Conservation (phyloP, 1,284 basidiomycete species). For the Exsudoporus floridanus region DNA sequence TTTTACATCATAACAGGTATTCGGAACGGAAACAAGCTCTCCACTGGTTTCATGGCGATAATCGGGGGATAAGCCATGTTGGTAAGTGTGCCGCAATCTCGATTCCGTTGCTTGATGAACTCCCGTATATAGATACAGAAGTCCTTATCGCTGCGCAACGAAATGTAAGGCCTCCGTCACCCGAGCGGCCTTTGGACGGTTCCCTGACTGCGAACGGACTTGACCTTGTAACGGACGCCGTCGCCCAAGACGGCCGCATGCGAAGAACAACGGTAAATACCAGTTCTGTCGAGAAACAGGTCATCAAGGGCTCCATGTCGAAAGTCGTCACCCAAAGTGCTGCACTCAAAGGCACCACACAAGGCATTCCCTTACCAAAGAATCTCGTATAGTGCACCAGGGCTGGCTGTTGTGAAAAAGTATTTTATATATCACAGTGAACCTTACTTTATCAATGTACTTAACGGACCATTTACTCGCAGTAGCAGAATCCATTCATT, state of each 20-base stretch:
- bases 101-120: constrained; percentile 1
- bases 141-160: constrained; percentile 24
- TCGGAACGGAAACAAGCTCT: constrained; percentile 54
- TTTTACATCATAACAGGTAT: constrained; percentile 37
- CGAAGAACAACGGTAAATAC: constrained; percentile 42
- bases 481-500: constrained; percentile 9
- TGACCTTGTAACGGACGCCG: constrained; percentile 39
- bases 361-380: constrained; percentile 13
- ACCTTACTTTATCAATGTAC: constrained; percentile 15
- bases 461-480: background rate
- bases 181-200: constrained; percentile 28
- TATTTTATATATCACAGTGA: constrained; percentile 13
- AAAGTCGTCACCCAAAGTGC: constrained; percentile 44
- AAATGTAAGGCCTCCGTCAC: constrained; percentile 26
- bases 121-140: constrained; percentile 24
- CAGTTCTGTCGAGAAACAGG: constrained; percentile 46
- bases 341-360: constrained; percentile 12
- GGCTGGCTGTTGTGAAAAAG: background rate
- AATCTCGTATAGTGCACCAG: constrained; percentile 4
- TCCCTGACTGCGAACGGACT: constrained; percentile 30
- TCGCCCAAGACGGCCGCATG: constrained; percentile 41
- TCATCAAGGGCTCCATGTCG: constrained; percentile 56
- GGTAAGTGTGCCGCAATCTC: constrained; percentile 37
- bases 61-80: constrained; percentile 55
- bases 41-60: constrained; percentile 66